Conservation (phyloP, 768 basidiomycete genomes). For the Suillus sp. region DNA sequence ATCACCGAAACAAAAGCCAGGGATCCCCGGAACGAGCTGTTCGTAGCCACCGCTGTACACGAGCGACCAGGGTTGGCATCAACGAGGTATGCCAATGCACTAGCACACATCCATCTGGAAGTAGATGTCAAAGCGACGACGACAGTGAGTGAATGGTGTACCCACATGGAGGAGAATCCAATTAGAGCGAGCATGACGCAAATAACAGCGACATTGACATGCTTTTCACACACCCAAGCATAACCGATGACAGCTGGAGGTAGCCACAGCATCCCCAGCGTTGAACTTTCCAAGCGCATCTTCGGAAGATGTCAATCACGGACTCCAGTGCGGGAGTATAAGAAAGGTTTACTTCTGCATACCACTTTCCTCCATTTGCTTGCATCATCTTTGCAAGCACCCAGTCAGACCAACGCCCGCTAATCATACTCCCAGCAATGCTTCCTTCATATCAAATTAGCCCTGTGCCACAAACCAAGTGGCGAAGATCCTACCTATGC, state of each 20-base stretch:
- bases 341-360: slow-evolving; percentile 60
- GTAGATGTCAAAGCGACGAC: slow-evolving; percentile 6
- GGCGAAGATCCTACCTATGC: slow-evolving; percentile 49
- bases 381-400: slow-evolving; percentile 45
- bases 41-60: slow-evolving; percentile 71
- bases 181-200: slow-evolving; percentile 71
- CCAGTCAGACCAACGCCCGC: slow-evolving; percentile 63
- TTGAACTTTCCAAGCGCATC: slow-evolving; percentile 74
- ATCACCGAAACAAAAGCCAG: slow-evolving; percentile 73
- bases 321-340: not conserved
- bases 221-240: slow-evolving; percentile 72
- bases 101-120: slow-evolving; percentile 58
- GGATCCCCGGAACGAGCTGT: slow-evolving; percentile 74
- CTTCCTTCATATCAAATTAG: slow-evolving; percentile 37
- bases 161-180: slow-evolving; percentile 77
- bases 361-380: slow-evolving; percentile 47
- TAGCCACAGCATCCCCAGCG: slow-evolving; percentile 51
- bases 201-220: slow-evolving; percentile 64
- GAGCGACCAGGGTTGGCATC: slow-evolving; percentile 85
- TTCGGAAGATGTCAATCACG: slow-evolving; percentile 28
- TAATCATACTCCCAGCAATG: slow-evolving; percentile 53
- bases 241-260: slow-evolving; percentile 67
- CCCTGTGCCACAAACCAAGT: not conserved
- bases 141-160: slow-evolving; percentile 6
- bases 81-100: slow-evolving; percentile 83